Evolutionary conservation across 1,284 basidiomycete species (phyloP).

Genomic region (Austropuccinia psidii): DNA sequence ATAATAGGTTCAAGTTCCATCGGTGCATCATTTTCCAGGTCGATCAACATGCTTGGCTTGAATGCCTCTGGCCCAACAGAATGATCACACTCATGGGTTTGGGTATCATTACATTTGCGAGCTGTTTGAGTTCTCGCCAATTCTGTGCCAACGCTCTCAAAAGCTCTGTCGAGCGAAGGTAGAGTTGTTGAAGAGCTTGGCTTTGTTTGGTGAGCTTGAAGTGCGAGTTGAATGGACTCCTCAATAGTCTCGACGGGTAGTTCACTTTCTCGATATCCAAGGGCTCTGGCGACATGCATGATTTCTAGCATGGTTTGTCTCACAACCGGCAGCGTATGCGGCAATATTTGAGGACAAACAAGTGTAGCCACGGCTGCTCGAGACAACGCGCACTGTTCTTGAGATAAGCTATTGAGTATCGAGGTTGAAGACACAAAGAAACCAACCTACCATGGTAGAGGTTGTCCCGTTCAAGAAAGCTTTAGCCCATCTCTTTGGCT

Average conservation of each 20-base stretch:
- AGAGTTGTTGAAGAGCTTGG: not conserved
- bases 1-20: slow-evolving; percentile 35
- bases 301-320: slow-evolving; percentile 49
- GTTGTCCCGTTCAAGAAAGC: slow-evolving; percentile 49
- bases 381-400: slow-evolving; percentile 47
- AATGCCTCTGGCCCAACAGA: not conserved
- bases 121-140: too few relatives aligned
- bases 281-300: slow-evolving; percentile 48
- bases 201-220: slow-evolving; percentile 12
- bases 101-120: too few relatives aligned
- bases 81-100: too few relatives aligned
- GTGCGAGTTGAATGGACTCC: slow-evolving; percentile 19
- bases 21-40: slow-evolving; percentile 28
- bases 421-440: not conserved
- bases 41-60: slow-evolving; percentile 33
- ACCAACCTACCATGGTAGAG: slow-evolving; percentile 37
- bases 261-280: slow-evolving; percentile 25
- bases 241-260: slow-evolving; percentile 25
- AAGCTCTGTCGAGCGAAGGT: not conserved
- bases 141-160: not conserved
- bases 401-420: not conserved
- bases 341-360: slow-evolving; percentile 44
- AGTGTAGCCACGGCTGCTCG: slow-evolving; percentile 49
- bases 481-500: slow-evolving; percentile 52
- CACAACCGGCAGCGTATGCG: slow-evolving; percentile 47